Base-by-base conservation (phyloP, 352 stramenopile genomes). In the Pythium guiyangense region DNA sequence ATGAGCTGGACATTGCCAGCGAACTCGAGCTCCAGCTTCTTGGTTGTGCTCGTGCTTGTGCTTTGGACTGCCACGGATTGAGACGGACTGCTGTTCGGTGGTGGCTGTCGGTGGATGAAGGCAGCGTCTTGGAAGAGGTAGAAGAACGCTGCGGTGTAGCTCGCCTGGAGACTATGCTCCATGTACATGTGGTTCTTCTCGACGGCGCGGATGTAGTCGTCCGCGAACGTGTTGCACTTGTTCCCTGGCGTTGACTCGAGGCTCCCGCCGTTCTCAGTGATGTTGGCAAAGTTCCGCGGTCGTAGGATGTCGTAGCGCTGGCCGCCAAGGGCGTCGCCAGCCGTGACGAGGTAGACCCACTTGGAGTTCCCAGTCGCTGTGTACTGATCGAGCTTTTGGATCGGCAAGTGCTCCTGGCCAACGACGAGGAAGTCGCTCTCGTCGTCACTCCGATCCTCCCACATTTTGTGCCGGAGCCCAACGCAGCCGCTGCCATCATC, bases 141-240 rank as follows among this genome's bases (percentile, higher is more conserved):
- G 56, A 64, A 77, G 17, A 69, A 60, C 1, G 67, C 69, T 0
- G 66, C 48, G 0, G 67, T 77, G 44, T 79, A 74, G n/a, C 62
- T 53, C 5, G 64, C 49, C 46, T 79, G 72, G 14, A 78, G 57
- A 9, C 58, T 74, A 29, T 59, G 42, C 22, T 78, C 69, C 20
- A 75, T 67, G 54, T 81, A 78, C 34, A 78, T 6, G 37, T 80
- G 66, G 25, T 78, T 78, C 46, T 58, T 64, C 26, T 73, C 61
- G n/a, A 68, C 46, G 25, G 10, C 47, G 1, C 52, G 55, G 22
- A 63, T 35, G 12, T 45, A 58, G 12, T 54, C 46, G 40, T 70
- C 55, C 20, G 46, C 26, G 40, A 20, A 50, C 26, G 17, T 26
- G n/a, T 29, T 43, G 56, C 34, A 70, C 14, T 4, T 10, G 15